Evolutionary conservation across 2,329 filamentous ascomycete species (phyloP).

Genomic region (Nannizziopsis arthrosporioides): DNA sequence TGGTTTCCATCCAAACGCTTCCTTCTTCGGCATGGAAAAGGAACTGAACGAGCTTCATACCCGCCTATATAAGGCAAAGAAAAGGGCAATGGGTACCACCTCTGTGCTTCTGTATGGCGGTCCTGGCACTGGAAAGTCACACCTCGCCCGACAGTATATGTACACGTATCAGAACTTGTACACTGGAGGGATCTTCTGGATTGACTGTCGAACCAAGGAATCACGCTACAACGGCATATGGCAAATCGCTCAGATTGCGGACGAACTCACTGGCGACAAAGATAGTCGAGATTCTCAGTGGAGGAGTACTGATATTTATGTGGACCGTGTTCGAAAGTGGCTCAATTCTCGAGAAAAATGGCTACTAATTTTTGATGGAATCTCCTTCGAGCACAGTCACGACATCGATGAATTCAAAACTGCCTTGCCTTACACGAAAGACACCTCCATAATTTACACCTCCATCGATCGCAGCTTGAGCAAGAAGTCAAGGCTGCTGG

Average conservation of each 20-base stretch:
- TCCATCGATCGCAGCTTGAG: constrained; percentile 50
- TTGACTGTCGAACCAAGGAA: constrained; percentile 49
- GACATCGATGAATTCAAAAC: constrained; percentile 41
- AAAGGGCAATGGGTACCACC: constrained; percentile 47
- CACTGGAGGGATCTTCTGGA: constrained; percentile 58
- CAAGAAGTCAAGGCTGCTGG: constrained; percentile 47
- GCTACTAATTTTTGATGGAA: constrained; percentile 57
- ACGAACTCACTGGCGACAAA: constrained; percentile 34
- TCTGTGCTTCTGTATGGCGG: constrained; percentile 54
- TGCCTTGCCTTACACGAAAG: constrained; percentile 53
- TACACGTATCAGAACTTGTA: constrained; percentile 49
- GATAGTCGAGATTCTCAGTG: constrained; percentile 29
- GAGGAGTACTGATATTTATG: constrained; percentile 38
- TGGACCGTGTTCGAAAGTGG: constrained; percentile 50
- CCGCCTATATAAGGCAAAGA: constrained; percentile 48
- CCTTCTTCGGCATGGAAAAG: constrained; percentile 50
- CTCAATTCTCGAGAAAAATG: constrained; percentile 51
- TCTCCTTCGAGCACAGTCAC: constrained; percentile 48
- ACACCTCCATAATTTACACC: constrained; percentile 57
- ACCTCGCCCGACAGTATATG: constrained; percentile 56
- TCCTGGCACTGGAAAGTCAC: constrained; percentile 57
- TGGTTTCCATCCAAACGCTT: constrained; percentile 50
- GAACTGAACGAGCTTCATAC: constrained; percentile 49
- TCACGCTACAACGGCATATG: constrained; percentile 53
- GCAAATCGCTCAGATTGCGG: constrained; percentile 51